These are phyloP conservation scores for Mucor ambiguus DNA, from an alignment of 371 early-diverging fungal species.

Conservation along the genomic window DNA sequence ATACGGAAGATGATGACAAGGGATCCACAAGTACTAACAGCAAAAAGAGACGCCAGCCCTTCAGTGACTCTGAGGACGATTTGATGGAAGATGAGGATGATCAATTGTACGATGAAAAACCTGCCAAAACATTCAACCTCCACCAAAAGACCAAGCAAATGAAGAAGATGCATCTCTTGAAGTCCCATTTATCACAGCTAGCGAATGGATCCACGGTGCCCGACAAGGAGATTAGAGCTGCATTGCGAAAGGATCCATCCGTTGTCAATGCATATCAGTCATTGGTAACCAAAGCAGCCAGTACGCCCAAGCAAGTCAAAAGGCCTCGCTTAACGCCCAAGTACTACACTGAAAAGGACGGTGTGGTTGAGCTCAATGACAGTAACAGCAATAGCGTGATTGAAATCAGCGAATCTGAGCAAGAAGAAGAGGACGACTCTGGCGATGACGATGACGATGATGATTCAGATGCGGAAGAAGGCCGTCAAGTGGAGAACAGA, in stretches of 20 bases:
- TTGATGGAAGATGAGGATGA: constrained; percentile 18
- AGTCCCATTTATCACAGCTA: neutral
- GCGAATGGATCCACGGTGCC: no score
- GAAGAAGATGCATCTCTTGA: neutral
- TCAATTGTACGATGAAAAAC: constrained; percentile 17
- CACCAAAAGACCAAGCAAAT: neutral
- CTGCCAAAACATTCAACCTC: constrained; percentile 12
- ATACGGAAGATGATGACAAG: neutral
- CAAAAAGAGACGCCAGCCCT: neutral
- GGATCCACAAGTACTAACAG: neutral
- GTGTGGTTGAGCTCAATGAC: neutral
- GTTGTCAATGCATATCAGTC: neutral
- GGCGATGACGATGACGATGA: constrained; percentile 20
- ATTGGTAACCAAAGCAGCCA: neutral
- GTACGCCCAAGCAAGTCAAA: neutral
- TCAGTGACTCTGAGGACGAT: constrained; percentile 15
- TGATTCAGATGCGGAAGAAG: neutral
- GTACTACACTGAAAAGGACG: neutral
- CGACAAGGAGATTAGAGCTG: constrained; percentile 8
- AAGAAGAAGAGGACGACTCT: neutral
- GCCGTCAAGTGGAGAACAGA: neutral
- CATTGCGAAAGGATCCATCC: neutral
- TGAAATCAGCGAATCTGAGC: neutral
- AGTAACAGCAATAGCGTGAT: neutral
- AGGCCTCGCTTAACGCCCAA: neutral